Evolutionary conservation across 2,329 filamentous ascomycete species (phyloP), one percentile per base, ranked within the genome.

Genomic region (Tolypocladium amazonense): DNA sequence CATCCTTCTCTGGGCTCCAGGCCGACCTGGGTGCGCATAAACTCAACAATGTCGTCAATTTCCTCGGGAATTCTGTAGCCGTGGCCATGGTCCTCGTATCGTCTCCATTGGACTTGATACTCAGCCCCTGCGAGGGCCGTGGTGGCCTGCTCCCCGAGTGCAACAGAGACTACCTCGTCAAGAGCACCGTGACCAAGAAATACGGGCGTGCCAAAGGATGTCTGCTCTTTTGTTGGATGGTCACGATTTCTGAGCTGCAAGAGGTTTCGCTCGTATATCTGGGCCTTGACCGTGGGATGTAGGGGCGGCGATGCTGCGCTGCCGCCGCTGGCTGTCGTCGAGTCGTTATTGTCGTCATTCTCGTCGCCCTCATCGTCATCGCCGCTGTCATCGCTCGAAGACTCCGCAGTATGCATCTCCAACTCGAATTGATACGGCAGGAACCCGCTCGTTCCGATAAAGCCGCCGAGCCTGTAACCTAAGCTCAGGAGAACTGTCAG

Each of bases 51-150:
- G 65, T 81, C 76, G 62, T 81, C 63, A n/a, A 68, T 65, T 45
- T 66, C 75, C 53, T 80, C 75, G 0, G 77, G 77, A 18, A 78
- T 68, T 60, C 74, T 77, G 62, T 79, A 79, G 76, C 79, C 80
- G 61, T 81, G 78, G 0, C 77, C 78, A 38, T 73, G 68, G 0
- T 64, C 70, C 4, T 66, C 35, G 65, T 81, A 82, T 0, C 62
- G 41, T 58, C 73, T 54, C 47, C 55, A 63, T 4, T 37, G 37
- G 4, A 63, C 73, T 0, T 70, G 27, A 58, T 72, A 74, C 1
- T 70, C 73, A 39, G 71, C 60, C n/a, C 63, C 59, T 11, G 55
- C 37, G 59, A 80, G 61, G 4, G 67, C 35, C 3, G 1, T 2
- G 0, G 62, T 62, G 15, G 73, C 69, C 7, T 62, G 65, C 50